Evolutionary conservation across 164 flowering plant species (phyloP), one percentile per base, ranked within the genome.

Genomic region (Berberis vulgaris): DNA sequence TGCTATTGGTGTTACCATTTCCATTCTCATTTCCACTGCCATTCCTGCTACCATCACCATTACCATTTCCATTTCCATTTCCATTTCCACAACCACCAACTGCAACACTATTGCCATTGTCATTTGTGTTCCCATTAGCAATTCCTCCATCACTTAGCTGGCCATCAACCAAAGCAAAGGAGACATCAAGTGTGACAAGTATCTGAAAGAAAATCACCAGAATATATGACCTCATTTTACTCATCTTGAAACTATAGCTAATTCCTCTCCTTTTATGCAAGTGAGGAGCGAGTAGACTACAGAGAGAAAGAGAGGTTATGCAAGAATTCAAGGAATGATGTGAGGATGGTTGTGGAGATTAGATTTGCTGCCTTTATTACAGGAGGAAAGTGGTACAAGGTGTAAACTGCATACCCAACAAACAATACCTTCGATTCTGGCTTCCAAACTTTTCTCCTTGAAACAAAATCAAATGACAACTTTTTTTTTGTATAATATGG

Each of bases 141-240:
- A 5, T 54, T 5, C 12, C 55, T 52, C 26, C 41, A 59, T 55
- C 26, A 26, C 26, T 26, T 26, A 26, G 26, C 26, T 26, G 0
- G 26, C 0, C 26, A 26, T 26, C 26, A 26, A 26, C 62, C 41
- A 64, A 55, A n/a, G n/a, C 55, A 39, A 41, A 46, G 43, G 55
- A 47, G 43, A 64, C 66, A 38, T 49, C 66, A 54, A 71, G 61
- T 11, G 66, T 56, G 38, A 71, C 44, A 8, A 62, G 61, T 42
- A 62, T 49, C 54, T 65, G 8, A 39, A 69, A 38, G 44, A 66
- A 58, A 62, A 66, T 57, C 49, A 71, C 59, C 45, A 71, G 41
- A 40, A 65, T 9, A 57, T 46, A 60, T 65, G 57, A 38, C 2
- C 43, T 47, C 12, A 47, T 70, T 41, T 42, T 65, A 8, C 54